Evolutionary conservation across 352 stramenopile species (phyloP), one percentile per base, ranked within the genome.

Genomic region (Phytophthora ramorum): DNA sequence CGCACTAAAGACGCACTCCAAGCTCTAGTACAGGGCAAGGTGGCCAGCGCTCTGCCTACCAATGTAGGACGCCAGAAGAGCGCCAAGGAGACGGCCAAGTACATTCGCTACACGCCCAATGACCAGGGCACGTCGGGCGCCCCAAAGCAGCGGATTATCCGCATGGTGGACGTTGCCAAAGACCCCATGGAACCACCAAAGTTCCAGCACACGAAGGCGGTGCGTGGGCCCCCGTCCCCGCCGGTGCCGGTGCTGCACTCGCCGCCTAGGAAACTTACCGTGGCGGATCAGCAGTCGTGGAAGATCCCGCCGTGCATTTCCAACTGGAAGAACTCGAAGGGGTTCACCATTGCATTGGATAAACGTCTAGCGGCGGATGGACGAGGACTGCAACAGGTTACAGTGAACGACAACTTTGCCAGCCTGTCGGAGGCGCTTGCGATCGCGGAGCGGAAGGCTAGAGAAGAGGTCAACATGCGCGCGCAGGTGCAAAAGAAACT

Each of bases 161-260:
- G 97, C 71, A 98, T 99, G 92, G 97, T 99, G 35, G 97, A 99
- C 0, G 92, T 93, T n/a, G 95, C 98, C 54, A 93, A 99, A 55
- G 98, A 99, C 86, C 98, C 98, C 4, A 98, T 99, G 91, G 97
- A 99, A 74, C 98, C 98, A 44, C 97, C 98, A 10, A 99, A 99
- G 78, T 98, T 99, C 73, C 98, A 98, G 78, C 97, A 99, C 75
- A 97, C 97, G 46, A 99, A 99, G 78, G 95, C 98, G 0, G 97
- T 98, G 55, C 80, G 83, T 26, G 81, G 96, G 38, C 75, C 94
- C 63, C 62, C 94, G 86, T 92, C 85, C 64, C 97, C 85, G 66
- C 96, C 73, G 34, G 98, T 90, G 75, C 98, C 69, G 57, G 98
- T 86, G 66, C 71, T 97, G 63, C 92, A 98, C 67, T 99, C 71